These are phyloP conservation scores for Ehretia macrophylla DNA, from an alignment of 257 asterid genomes.

Conservation along the genomic window DNA sequence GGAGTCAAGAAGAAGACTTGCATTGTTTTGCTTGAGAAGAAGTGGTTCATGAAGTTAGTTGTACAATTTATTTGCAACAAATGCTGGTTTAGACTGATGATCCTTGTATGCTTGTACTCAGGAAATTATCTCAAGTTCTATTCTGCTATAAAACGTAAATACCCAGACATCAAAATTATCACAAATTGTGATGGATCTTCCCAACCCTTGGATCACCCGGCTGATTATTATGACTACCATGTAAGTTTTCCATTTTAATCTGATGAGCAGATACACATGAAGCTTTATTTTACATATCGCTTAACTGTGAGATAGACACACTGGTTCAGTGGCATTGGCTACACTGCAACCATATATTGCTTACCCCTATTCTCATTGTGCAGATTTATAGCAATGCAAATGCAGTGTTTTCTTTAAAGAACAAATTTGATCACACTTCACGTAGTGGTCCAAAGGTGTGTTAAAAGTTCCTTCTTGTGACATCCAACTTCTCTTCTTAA, in stretches of 20 bases:
- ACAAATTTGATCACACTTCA: conserved; percentile 49
- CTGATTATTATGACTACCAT: conserved; percentile 86
- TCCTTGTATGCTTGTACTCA: conserved; percentile 18
- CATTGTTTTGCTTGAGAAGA: background rate
- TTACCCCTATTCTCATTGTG: conserved; percentile 19
- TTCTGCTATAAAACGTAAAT: conserved; percentile 52
- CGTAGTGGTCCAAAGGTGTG: conserved; percentile 90
- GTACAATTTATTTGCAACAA: background rate
- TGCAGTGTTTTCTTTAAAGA: conserved; percentile 41
- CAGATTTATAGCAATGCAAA: conserved; percentile 70
- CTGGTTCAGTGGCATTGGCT: background rate
- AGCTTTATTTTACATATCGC: background rate
- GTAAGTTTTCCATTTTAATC: conserved; percentile 33
- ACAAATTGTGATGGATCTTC: conserved; percentile 89
- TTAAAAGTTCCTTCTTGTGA: conserved; percentile 8
- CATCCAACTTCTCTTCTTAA: conserved; percentile 6
- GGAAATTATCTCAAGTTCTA: conserved; percentile 93
- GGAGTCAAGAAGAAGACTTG: too few relatives aligned
- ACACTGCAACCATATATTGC: background rate
- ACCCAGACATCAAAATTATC: conserved; percentile 77
- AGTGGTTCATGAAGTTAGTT: background rate
- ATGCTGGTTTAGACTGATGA: background rate
- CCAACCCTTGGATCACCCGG: conserved; percentile 75
- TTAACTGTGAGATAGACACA: background rate
- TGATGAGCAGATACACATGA: background rate